These are phyloP conservation scores for Monosporozyma siamensis DNA, from an alignment of 805 yeast species.

Conservation along the genomic window DNA sequence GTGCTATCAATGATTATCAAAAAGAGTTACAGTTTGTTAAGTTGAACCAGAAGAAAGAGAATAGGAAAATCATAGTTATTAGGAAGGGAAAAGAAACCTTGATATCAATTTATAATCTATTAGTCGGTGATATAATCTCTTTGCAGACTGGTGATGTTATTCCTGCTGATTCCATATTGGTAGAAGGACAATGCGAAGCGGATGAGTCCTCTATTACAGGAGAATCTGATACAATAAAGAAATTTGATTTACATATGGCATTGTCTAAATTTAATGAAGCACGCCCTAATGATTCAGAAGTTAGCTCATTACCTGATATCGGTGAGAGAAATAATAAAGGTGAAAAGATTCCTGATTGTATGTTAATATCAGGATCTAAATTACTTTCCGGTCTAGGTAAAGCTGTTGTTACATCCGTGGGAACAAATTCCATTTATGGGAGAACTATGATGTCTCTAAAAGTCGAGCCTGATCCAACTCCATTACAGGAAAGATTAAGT, in stretches of 20 bases:
- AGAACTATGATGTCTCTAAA: slow-evolving; percentile 76
- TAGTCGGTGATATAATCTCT: slow-evolving; percentile 77
- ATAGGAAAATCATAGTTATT: slow-evolving; percentile 65
- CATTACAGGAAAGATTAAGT: slow-evolving; percentile 75
- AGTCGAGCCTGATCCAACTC: slow-evolving; percentile 75
- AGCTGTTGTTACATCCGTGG: slow-evolving; percentile 85
- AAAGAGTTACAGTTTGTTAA: slow-evolving; percentile 89
- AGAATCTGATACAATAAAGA: slow-evolving; percentile 76
- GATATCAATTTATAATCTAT: slow-evolving; percentile 61
- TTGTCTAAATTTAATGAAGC: slow-evolving; percentile 23
- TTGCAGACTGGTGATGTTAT: slow-evolving; percentile 91
- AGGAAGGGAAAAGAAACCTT: slow-evolving; percentile 61
- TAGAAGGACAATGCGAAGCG: slow-evolving; percentile 70
- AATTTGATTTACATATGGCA: slow-evolving; percentile 44
- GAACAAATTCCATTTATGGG: slow-evolving; percentile 83
- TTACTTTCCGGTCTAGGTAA: slow-evolving; percentile 77
- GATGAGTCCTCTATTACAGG: slow-evolving; percentile 94
- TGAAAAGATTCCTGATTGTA: slow-evolving; percentile 51
- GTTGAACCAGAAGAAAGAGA: slow-evolving; percentile 80
- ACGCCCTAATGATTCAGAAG: slow-evolving; percentile 11
- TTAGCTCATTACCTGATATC: slow-evolving; percentile 11
- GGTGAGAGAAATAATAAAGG: slow-evolving; percentile 6
- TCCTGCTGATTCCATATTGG: slow-evolving; percentile 77
- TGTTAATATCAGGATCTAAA: slow-evolving; percentile 85
- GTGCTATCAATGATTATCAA: slow-evolving; percentile 93